Percentiles rank a stretch among this genome's conserved stretches.
These are phyloP conservation scores for Lanmaoa pseudosensibilis DNA, from an alignment of 768 basidiomycete genomes.

Conservation along the genomic window DNA sequence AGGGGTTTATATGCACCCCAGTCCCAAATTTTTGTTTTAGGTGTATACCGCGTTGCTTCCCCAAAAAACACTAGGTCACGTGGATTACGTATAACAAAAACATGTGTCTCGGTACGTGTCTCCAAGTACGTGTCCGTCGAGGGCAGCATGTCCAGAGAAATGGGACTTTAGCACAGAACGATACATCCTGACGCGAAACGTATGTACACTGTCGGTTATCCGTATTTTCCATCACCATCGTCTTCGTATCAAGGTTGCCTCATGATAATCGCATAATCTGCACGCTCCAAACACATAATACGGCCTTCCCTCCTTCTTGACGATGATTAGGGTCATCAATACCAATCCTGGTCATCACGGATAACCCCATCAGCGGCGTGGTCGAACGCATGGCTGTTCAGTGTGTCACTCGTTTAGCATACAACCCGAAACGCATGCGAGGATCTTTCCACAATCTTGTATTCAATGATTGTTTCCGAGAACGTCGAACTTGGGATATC, in stretches of 20 bases:
- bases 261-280: conserved; percentile 14
- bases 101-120: conserved; percentile 3
- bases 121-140: not conserved
- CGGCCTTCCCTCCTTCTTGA: not conserved
- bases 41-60: conserved; percentile 21
- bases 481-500: not conserved
- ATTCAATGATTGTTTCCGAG: not conserved
- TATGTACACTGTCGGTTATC: not conserved
- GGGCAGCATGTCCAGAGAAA: not conserved
- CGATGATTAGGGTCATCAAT: conserved; percentile 24
- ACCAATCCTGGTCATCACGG: conserved; percentile 25
- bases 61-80: conserved; percentile 33
- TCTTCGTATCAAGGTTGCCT: not conserved
- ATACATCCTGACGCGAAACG: not conserved
- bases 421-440: not conserved
- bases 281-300: conserved; percentile 14
- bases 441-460: not conserved
- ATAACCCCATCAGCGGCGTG: conserved; percentile 21
- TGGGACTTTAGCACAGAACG: not conserved
- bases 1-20: conserved; percentile 29
- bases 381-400: conserved; percentile 13
- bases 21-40: conserved; percentile 34
- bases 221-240: not conserved
- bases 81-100: conserved; percentile 23
- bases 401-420: not conserved